These are phyloP conservation scores for Boletellus deceptivus DNA, from an alignment of 1,284 basidiomycete genomes.

Conservation along the genomic window DNA sequence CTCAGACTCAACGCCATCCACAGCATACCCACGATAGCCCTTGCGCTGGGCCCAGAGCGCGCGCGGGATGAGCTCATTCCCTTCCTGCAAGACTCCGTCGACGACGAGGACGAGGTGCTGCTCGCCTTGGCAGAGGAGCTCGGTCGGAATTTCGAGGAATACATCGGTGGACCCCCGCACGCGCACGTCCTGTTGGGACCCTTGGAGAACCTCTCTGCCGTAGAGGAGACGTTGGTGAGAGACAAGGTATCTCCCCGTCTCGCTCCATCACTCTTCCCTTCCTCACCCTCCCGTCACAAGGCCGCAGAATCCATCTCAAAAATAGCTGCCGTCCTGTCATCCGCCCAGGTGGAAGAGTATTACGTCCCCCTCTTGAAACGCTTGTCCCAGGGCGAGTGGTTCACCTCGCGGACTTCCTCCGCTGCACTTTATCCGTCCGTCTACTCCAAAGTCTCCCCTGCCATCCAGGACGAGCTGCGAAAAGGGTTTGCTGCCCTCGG, in stretches of 20 bases:
- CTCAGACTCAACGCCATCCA: conserved; percentile 96
- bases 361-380: conserved; percentile 92
- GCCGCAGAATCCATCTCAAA: conserved; percentile 97
- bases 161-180: conserved; percentile 87
- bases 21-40: conserved; percentile 96
- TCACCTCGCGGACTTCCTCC: conserved; percentile 97
- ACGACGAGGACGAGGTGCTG: conserved; percentile 99
- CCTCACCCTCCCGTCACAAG: conserved; percentile 41
- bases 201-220: conserved; percentile 93
- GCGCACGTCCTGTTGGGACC: conserved; percentile 92
- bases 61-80: conserved; percentile 95
- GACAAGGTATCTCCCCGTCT: conserved; percentile 74
- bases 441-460: conserved; percentile 75
- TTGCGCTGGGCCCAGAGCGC: conserved; percentile 94
- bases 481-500: conserved; percentile 84
- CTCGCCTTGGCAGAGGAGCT: conserved; percentile 96
- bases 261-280: neutral
- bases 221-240: conserved; percentile 97
- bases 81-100: conserved; percentile 96
- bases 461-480: conserved; percentile 86
- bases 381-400: conserved; percentile 96
- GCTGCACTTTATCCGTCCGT: conserved; percentile 94
- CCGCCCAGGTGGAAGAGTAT: conserved; percentile 83
- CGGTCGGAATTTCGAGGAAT: conserved; percentile 89
- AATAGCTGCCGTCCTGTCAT: conserved; percentile 77